Percentiles rank a stretch among this genome's conserved stretches.
Evolutionary conservation across 139 green algal genomes (phyloP).

Genomic region (Edaphochlamys debaryana): DNA sequence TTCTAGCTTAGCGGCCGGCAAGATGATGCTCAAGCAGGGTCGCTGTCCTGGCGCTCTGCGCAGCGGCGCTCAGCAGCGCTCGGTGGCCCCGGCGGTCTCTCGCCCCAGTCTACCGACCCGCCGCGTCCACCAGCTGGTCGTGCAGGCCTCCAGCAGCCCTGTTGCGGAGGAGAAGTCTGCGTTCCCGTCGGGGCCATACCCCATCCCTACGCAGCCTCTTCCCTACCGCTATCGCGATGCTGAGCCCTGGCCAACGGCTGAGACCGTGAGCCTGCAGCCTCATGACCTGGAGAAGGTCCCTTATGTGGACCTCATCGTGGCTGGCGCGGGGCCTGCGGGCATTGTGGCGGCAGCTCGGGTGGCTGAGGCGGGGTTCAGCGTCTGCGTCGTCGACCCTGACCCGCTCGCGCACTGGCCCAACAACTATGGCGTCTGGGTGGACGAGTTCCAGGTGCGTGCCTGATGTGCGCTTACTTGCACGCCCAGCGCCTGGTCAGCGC

Average conservation of each 20-base stretch:
- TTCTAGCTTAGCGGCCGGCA: too few species aligned
- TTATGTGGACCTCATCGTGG: constrained; percentile 90
- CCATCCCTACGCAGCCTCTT: background rate
- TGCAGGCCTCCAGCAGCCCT: too few species aligned
- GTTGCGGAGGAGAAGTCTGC: background rate
- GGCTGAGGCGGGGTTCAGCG: constrained; percentile 72
- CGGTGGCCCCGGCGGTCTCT: too few species aligned
- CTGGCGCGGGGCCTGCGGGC: constrained; percentile 90
- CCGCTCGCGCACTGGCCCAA: constrained; percentile 91
- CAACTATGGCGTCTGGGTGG: constrained; percentile 99
- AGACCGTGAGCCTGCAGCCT: constrained; percentile 33
- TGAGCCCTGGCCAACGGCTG: constrained; percentile 43
- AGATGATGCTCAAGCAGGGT: constrained; percentile 11
- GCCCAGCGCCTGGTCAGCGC: background rate
- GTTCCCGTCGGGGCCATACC: constrained; percentile 21
- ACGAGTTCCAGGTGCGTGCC: constrained; percentile 92
- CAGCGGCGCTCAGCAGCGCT: too few species aligned
- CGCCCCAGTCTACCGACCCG: too few species aligned
- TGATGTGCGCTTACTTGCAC: too few species aligned
- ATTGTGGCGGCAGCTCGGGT: constrained; percentile 75
- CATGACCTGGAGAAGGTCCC: constrained; percentile 44
- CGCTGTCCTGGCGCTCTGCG: background rate
- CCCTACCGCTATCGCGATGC: constrained; percentile 36
- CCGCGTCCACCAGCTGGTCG: too few species aligned
- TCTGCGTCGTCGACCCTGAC: constrained; percentile 87